These are phyloP conservation scores for Ophiocordyceps sinensis DNA, from an alignment of 2,329 filamentous ascomycete genomes.

Conservation along the genomic window DNA sequence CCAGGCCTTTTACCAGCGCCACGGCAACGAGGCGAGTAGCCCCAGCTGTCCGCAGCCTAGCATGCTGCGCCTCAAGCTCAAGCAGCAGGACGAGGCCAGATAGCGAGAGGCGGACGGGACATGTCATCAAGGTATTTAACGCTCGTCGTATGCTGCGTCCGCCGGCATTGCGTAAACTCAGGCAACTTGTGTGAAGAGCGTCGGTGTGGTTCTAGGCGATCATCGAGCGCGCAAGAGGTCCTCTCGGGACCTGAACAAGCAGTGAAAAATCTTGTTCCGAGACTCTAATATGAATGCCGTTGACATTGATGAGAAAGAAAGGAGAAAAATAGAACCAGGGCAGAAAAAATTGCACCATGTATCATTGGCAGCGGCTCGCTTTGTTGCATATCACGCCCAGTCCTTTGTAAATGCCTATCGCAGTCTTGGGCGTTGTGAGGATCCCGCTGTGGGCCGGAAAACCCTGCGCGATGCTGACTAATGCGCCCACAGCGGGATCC, in stretches of 20 bases:
- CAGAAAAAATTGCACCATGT: conserved; percentile 10
- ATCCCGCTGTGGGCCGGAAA: no score
- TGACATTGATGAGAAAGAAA: conserved; percentile 53
- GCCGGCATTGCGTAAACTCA: conserved; percentile 32
- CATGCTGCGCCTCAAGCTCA: conserved; percentile 71
- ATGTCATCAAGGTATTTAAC: conserved; percentile 23
- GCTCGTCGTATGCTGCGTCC: conserved; percentile 28
- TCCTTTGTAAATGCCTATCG: not conserved
- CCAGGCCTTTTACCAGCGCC: conserved; percentile 67
- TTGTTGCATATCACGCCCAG: conserved; percentile 12
- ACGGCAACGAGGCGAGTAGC: conserved; percentile 62
- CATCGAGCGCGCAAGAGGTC: conserved; percentile 94
- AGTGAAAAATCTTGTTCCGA: conserved; percentile 83
- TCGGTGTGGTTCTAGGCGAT: conserved; percentile 73
- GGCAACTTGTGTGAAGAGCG: conserved; percentile 62
- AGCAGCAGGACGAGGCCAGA: conserved; percentile 44
- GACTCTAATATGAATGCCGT: conserved; percentile 98
- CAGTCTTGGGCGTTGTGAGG: not conserved
- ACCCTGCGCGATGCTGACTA: no score
- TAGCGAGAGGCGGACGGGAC: not conserved
- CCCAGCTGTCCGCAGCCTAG: conserved; percentile 76
- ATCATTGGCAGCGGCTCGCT: conserved; percentile 3
- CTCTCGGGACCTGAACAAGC: conserved; percentile 75
- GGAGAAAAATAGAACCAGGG: conserved; percentile 4
- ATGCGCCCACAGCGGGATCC: no score